Percentiles rank a stretch among this genome's conserved stretches.
Conservation (phyloP, 1,284 basidiomycete genomes). For the Xerocomus minutiporus region DNA sequence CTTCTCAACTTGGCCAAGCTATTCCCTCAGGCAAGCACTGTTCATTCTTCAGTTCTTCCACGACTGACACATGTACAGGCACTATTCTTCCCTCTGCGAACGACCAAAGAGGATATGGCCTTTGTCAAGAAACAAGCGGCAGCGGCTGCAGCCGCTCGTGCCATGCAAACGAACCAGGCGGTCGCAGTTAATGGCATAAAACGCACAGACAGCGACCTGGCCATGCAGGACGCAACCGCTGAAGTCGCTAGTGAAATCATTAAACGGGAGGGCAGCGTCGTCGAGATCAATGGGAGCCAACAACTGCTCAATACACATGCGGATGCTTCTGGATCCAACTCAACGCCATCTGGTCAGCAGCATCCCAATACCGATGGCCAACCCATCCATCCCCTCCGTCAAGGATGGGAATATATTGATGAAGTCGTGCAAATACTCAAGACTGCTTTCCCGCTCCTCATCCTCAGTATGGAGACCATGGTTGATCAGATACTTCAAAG, state of each 20-base stretch:
- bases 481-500: slow-evolving; percentile 92
- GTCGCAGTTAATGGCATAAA: slow-evolving; percentile 25
- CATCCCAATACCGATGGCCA: slow-evolving; percentile 29
- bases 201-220: slow-evolving; percentile 28
- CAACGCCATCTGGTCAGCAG: slow-evolving; percentile 17
- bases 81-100: slow-evolving; percentile 92
- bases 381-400: slow-evolving; percentile 48
- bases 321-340: slow-evolving; percentile 18
- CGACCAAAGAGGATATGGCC: slow-evolving; percentile 85
- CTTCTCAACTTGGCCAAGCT: slow-evolving; percentile 88
- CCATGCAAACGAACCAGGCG: slow-evolving; percentile 24
- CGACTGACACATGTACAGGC: slow-evolving; percentile 52
- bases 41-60: not conserved
- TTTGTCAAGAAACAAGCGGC: slow-evolving; percentile 45
- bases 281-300: slow-evolving; percentile 23
- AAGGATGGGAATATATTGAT: slow-evolving; percentile 89
- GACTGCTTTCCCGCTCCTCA: slow-evolving; percentile 93
- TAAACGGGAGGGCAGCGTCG: slow-evolving; percentile 24
- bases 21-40: slow-evolving; percentile 80
- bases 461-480: slow-evolving; percentile 95
- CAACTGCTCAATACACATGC: slow-evolving; percentile 14
- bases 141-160: slow-evolving; percentile 36
- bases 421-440: slow-evolving; percentile 95
- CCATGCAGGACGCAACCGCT: slow-evolving; percentile 33
- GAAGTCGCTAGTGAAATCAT: slow-evolving; percentile 28